phyloP scores from a whole-genome alignment of 2,329 filamentous ascomycete genomes.

The Fusarium paranaense region DNA sequence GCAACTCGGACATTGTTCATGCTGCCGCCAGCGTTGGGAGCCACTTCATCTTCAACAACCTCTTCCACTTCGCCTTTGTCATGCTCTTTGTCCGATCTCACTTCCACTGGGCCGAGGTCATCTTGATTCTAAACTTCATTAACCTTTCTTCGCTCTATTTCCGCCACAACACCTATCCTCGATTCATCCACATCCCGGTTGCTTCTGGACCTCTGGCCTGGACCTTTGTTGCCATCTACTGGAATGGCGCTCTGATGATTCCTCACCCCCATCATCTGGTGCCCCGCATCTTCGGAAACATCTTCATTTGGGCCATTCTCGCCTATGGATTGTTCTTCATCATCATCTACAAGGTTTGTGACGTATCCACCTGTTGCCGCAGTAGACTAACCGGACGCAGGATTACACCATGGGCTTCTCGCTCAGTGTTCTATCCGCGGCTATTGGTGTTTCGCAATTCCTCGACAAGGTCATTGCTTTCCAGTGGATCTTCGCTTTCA shows the following conservation, averaged over 20 bases:
- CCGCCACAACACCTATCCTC: slow-evolving; percentile 77
- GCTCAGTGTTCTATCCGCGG: slow-evolving; percentile 77
- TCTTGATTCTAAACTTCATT: slow-evolving; percentile 84
- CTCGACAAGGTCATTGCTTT: slow-evolving; percentile 78
- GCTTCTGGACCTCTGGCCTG: slow-evolving; percentile 83
- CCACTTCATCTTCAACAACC: slow-evolving; percentile 88
- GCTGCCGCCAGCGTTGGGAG: slow-evolving; percentile 81
- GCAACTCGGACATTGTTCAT: slow-evolving; percentile 70
- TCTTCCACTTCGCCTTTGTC: slow-evolving; percentile 84
- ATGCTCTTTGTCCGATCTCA: slow-evolving; percentile 83
- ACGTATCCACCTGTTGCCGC: background rate
- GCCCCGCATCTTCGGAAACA: slow-evolving; percentile 84
- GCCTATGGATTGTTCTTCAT: slow-evolving; percentile 84
- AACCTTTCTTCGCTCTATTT: slow-evolving; percentile 85
- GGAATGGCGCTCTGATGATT: slow-evolving; percentile 89
- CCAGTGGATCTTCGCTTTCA: slow-evolving; percentile 94
- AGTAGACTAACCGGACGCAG: slow-evolving; percentile 47
- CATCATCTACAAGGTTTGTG: slow-evolving; percentile 73
- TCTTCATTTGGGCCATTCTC: slow-evolving; percentile 88
- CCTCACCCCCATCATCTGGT: slow-evolving; percentile 72
- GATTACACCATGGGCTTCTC: slow-evolving; percentile 84
- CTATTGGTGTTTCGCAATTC: slow-evolving; percentile 84
- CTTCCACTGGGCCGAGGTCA: slow-evolving; percentile 80
- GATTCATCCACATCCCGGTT: slow-evolving; percentile 80
- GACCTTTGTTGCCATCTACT: slow-evolving; percentile 89